phyloP scores from a whole-genome alignment of 2,329 filamentous ascomycete species.

The Ambrosiella cleistominuta region DNA sequence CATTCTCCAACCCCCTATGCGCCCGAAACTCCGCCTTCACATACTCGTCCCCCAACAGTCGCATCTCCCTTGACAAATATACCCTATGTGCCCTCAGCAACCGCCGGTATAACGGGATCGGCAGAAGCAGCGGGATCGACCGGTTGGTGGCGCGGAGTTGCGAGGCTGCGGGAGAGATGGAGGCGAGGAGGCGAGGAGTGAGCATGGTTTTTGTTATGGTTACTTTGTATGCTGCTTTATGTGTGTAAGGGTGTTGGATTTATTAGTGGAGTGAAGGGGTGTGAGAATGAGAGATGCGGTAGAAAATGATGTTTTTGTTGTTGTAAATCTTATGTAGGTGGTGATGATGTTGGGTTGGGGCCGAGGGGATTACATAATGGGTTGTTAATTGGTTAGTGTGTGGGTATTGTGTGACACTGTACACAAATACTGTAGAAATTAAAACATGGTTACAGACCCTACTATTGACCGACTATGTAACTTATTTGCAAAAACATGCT shows the following conservation, averaged over 20 bases:
- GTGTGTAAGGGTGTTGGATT: neutral
- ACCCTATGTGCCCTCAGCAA: conserved; percentile 74
- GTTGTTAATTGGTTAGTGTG: no score
- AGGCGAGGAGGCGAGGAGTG: neutral
- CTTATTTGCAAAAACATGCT: neutral
- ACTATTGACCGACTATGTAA: no score
- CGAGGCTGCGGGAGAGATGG: neutral
- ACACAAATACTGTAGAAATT: no score
- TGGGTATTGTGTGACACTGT: no score
- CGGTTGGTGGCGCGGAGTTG: neutral
- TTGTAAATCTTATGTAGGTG: no score
- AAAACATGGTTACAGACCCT: no score
- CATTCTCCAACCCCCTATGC: conserved; percentile 72
- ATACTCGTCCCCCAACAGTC: conserved; percentile 78
- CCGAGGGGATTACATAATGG: no score
- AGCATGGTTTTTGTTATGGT: neutral
- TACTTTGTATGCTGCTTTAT: neutral
- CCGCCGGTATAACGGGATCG: conserved; percentile 76
- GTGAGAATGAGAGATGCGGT: no score
- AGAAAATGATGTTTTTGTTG: no score
- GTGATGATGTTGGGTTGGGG: no score
- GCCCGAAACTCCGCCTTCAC: conserved; percentile 82
- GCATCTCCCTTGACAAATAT: conserved; percentile 54
- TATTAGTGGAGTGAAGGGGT: neutral
- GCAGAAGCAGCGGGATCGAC: conserved; percentile 46